phyloP scores from a whole-genome alignment of 208 protist species.

The Acanthamoeba castellanii region DNA sequence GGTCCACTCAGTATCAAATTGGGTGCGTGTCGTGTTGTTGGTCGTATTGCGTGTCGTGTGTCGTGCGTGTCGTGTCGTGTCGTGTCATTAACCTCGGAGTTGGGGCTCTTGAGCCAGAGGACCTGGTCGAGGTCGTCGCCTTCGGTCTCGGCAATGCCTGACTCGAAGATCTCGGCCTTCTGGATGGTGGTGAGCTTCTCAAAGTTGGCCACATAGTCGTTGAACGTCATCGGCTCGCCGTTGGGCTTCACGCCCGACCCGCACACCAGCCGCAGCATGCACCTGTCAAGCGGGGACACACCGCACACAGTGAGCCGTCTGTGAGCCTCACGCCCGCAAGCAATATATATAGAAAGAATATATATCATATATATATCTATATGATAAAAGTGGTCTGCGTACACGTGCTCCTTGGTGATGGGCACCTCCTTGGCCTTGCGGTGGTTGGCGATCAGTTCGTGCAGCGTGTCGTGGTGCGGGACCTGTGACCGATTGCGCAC shows the following conservation, averaged over 20 bases:
- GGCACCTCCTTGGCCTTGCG: slow-evolving; percentile 16
- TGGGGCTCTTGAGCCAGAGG: slow-evolving; percentile 98
- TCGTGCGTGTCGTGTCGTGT: background rate
- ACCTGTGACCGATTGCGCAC: background rate
- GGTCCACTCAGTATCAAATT: background rate
- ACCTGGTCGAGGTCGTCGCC: slow-evolving; percentile 97
- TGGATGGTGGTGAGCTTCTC: slow-evolving; percentile 97
- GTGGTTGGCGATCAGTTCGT: slow-evolving; percentile 66
- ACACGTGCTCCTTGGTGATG: slow-evolving; percentile 59
- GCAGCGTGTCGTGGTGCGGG: slow-evolving; percentile 71
- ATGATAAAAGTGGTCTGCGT: background rate
- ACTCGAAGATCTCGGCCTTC: slow-evolving; percentile 98
- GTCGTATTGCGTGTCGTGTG: background rate
- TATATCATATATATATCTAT: background rate
- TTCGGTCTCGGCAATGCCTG: slow-evolving; percentile 95
- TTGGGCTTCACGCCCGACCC: background rate
- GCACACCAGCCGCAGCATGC: background rate
- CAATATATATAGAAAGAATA: background rate
- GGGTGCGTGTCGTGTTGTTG: background rate
- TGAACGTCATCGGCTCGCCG: background rate
- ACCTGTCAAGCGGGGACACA: background rate
- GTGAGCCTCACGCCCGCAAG: background rate
- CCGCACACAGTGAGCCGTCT: background rate
- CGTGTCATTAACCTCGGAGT: slow-evolving; percentile 93
- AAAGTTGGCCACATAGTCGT: slow-evolving; percentile 92